These are phyloP conservation scores for Fraxinus quadrangulata DNA, from an alignment of 257 asterid species.

Conservation along the genomic window DNA sequence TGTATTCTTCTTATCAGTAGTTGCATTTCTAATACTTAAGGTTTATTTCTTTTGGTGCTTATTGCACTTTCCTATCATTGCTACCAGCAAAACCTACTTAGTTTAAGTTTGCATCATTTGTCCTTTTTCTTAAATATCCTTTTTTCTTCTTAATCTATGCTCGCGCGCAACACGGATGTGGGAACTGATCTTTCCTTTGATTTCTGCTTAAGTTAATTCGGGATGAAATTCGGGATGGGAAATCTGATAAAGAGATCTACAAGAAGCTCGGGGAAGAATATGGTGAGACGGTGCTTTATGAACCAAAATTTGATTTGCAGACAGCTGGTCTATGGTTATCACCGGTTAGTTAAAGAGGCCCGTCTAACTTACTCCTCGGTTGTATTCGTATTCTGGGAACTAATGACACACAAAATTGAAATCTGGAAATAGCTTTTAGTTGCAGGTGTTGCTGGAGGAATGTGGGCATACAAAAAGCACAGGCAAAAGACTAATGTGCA, in stretches of 20 bases:
- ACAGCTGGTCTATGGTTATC: conserved; percentile 93
- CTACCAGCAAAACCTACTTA: background rate
- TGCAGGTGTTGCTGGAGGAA: conserved; percentile 78
- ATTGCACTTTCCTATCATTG: background rate
- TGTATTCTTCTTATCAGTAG: background rate
- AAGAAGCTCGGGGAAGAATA: conserved; percentile 82
- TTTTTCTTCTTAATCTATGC: background rate
- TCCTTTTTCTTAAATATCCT: background rate
- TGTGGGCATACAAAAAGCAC: conserved; percentile 81
- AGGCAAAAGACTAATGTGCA: conserved; percentile 74
- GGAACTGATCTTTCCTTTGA: conserved; percentile 20
- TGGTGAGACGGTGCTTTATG: conserved; percentile 89
- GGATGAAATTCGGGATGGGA: conserved; percentile 74
- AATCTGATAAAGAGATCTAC: conserved; percentile 81
- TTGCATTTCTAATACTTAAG: background rate
- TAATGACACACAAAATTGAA: background rate
- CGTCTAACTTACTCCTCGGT: background rate
- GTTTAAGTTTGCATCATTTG: background rate
- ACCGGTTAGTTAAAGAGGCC: conserved; percentile 59
- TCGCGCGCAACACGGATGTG: background rate
- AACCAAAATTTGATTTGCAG: conserved; percentile 89
- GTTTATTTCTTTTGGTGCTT: background rate
- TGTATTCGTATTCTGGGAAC: background rate
- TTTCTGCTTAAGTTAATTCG: conserved; percentile 59
- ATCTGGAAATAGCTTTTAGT: conserved; percentile 51